Base-by-base conservation (phyloP, 2,329 filamentous ascomycete genomes). In the Diaporthe capsici region DNA sequence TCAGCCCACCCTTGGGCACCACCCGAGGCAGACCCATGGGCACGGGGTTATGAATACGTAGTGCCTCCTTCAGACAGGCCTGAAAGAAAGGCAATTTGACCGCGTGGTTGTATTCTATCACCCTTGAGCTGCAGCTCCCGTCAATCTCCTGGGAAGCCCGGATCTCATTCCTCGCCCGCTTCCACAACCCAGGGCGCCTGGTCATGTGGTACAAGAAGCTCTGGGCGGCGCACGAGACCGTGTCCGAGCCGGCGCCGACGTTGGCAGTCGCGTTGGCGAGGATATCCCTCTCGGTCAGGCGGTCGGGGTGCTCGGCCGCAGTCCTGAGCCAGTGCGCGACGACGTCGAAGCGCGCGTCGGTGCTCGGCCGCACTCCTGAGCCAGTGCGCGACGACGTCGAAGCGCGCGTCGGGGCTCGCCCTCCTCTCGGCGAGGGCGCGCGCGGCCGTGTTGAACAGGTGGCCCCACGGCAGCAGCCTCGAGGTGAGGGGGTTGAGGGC, bases 11-110 rank as follows among this genome's bases (percentile, higher is more conserved):
- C 28, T 74, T 61, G 5, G 80, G 77, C 9, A 79, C 82, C 31
- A 80, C 76, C 10, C 83, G 79, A 28, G 80, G 80, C 72, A 83
- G 75, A 2, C 80, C 78, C 75, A 82, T 80, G 0, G 82, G 78
- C 28, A 79, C 80, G 3, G 82, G 80, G 1, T 77, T 78, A 68
- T 81, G 80, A 42, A 84, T 74, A 22, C 82, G 77, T 34, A 84
- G 76, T 2, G 80, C 76, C 76, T 84, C 83, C 78, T 83, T 82
- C 73, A 84, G 81, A 73, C 82, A 83, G n/a, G 82, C 82, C 58
- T 81, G 80, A 12, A 84, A 77, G 73, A 82, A 85, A 4, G 81
- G 79, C 28, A 84, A 77, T 51, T 78, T 77, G 75, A 80, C 79
- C 2, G 83, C 79, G 37, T 83, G 79, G 5, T 76, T 76, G 67